Evolutionary conservation across 177 flowering plant genomes (phyloP).

Genomic region (Vitis hybrid): DNA sequence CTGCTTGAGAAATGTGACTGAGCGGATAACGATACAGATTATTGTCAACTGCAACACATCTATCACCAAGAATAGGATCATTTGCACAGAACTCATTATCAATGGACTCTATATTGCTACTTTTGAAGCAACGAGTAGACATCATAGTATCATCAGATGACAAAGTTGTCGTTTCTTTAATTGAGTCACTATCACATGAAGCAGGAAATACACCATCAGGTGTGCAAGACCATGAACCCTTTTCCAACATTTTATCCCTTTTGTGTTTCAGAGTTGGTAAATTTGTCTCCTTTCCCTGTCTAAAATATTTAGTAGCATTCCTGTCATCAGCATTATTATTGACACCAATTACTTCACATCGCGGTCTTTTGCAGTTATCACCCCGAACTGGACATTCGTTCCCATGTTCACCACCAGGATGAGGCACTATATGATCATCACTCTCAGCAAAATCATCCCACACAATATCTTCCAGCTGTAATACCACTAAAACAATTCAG

Average conservation of each 20-base stretch:
- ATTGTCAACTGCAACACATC: conserved; percentile 29
- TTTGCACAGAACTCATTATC: conserved; percentile 32
- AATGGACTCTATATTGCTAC: conserved; percentile 25
- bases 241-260: conserved; percentile 46
- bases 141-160: conserved; percentile 39
- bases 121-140: conserved; percentile 32
- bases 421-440: conserved; percentile 82
- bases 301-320: conserved; percentile 20
- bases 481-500: conserved; percentile 24
- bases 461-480: conserved; percentile 67
- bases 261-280: conserved; percentile 18
- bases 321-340: conserved; percentile 21
- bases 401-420: conserved; percentile 25
- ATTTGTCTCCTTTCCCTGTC: conserved; percentile 22
- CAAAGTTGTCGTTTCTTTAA: conserved; percentile 26
- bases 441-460: conserved; percentile 66
- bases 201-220: conserved; percentile 40
- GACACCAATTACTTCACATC: conserved; percentile 30
- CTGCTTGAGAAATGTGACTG: conserved; percentile 46
- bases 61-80: conserved; percentile 37
- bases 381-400: conserved; percentile 14
- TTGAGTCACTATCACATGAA: conserved; percentile 35
- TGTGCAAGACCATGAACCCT: conserved; percentile 41
- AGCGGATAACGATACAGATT: conserved; percentile 39
- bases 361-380: conserved; percentile 46